These are phyloP conservation scores for Arthroderma uncinatum DNA, from an alignment of 2,329 filamentous ascomycete genomes.

Conservation along the genomic window DNA sequence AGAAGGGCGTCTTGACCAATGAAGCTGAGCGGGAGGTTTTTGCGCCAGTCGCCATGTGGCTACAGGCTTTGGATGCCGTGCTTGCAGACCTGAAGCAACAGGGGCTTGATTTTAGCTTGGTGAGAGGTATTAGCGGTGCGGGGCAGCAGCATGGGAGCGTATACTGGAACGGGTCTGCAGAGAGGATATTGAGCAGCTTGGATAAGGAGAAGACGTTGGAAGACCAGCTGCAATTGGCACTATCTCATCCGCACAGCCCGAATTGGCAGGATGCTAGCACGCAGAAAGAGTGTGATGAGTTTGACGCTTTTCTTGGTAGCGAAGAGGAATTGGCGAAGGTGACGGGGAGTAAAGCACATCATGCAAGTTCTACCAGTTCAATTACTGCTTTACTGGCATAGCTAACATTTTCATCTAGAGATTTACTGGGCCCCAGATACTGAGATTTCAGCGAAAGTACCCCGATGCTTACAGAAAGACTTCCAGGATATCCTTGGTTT, in stretches of 20 bases:
- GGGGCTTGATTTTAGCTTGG: constrained; percentile 59
- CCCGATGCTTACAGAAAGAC: constrained; percentile 73
- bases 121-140: constrained; percentile 77
- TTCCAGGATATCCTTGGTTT: constrained; percentile 79
- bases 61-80: constrained; percentile 83
- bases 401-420: constrained; percentile 42
- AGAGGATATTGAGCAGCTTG: constrained; percentile 50
- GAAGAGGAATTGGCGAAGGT: constrained; percentile 59
- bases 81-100: constrained; percentile 58
- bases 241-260: constrained; percentile 77
- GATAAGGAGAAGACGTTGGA: constrained; percentile 52
- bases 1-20: constrained; percentile 79
- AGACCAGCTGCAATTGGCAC: constrained; percentile 60
- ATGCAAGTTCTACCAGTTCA: constrained; percentile 47
- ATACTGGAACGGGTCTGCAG: constrained; percentile 70
- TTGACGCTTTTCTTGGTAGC: constrained; percentile 61
- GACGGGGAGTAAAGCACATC: constrained; percentile 89
- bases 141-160: constrained; percentile 98
- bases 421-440: constrained; percentile 95
- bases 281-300: constrained; percentile 78
- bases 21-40: constrained; percentile 77
- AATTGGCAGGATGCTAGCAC: constrained; percentile 99
- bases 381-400: neutral
- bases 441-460: constrained; percentile 70
- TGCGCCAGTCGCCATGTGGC: constrained; percentile 85